These are phyloP conservation scores for Kingdonia uniflora DNA, from an alignment of 164 flowering plant genomes.

Conservation along the genomic window DNA sequence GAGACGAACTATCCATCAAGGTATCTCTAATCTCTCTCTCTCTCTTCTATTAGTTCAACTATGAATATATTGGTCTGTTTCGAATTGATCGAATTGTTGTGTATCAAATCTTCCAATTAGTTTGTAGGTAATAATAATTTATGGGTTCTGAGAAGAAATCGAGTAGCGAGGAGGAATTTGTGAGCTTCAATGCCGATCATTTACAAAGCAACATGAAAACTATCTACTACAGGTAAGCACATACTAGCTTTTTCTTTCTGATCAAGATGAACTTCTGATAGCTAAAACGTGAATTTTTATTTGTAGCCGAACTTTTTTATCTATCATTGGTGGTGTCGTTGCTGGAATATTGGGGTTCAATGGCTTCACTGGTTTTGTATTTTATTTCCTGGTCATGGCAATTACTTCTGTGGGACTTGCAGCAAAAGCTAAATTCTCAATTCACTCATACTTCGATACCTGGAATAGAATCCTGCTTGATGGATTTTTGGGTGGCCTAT, in stretches of 20 bases:
- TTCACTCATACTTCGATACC: slow-evolving; percentile 66
- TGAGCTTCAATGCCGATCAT: slow-evolving; percentile 71
- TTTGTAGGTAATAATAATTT: too few species aligned
- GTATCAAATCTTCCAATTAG: too few species aligned
- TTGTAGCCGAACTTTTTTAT: slow-evolving; percentile 93
- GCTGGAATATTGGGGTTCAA: slow-evolving; percentile 93
- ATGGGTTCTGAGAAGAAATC: slow-evolving; percentile 54
- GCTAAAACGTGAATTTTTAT: slow-evolving; percentile 4
- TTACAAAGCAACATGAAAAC: slow-evolving; percentile 72
- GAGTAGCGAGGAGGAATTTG: slow-evolving; percentile 34
- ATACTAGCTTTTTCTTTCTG: neutral
- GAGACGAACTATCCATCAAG: too few species aligned
- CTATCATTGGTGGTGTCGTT: slow-evolving; percentile 90
- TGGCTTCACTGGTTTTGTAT: slow-evolving; percentile 68
- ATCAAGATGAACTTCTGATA: neutral
- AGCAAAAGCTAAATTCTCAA: slow-evolving; percentile 70
- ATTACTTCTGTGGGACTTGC: slow-evolving; percentile 67
- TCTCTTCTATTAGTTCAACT: too few species aligned
- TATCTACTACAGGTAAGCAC: slow-evolving; percentile 59
- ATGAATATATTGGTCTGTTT: too few species aligned
- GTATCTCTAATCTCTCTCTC: too few species aligned
- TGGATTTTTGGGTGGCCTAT: slow-evolving; percentile 80
- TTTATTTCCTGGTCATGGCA: slow-evolving; percentile 83
- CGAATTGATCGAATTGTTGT: too few species aligned
- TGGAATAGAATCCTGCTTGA: slow-evolving; percentile 78